Percentiles rank a stretch among this genome's conserved stretches.
These are phyloP conservation scores for Picochlorum sp. DNA, from an alignment of 139 green algal species.

Conservation along the genomic window DNA sequence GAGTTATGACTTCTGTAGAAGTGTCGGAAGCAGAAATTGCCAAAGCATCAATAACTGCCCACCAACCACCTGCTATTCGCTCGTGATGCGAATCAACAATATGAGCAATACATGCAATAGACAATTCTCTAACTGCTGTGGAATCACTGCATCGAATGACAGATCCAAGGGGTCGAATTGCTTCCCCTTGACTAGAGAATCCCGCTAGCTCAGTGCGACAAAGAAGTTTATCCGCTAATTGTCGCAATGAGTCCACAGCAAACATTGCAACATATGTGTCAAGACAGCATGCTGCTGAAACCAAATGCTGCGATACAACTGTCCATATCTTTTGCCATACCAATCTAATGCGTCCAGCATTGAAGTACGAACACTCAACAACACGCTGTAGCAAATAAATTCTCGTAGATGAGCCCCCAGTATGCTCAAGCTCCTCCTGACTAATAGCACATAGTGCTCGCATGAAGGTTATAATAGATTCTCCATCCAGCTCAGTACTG, in stretches of 20 bases:
- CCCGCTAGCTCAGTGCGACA: conserved; percentile 92
- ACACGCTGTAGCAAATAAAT: conserved; percentile 26
- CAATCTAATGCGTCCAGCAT: conserved; percentile 74
- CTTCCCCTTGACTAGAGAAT: conserved; percentile 90
- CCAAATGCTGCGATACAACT: conserved; percentile 52
- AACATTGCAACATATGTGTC: conserved; percentile 79
- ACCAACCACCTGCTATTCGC: conserved; percentile 95
- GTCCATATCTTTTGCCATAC: conserved; percentile 94
- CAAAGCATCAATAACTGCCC: conserved; percentile 57
- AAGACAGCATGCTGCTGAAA: conserved; percentile 79
- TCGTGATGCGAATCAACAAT: conserved; percentile 73
- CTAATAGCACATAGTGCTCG: conserved; percentile 72
- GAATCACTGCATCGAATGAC: conserved; percentile 80
- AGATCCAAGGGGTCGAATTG: conserved; percentile 92
- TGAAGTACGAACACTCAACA: conserved; percentile 52
- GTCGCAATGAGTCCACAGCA: conserved; percentile 76
- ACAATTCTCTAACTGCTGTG: conserved; percentile 90
- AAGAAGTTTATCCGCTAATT: conserved; percentile 82
- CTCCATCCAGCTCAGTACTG: conserved; percentile 61
- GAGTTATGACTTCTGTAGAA: conserved; percentile 34
- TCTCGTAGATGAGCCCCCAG: background rate
- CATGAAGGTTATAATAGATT: conserved; percentile 92
- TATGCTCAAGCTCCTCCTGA: conserved; percentile 66
- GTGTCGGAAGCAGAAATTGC: conserved; percentile 36
- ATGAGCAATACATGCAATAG: conserved; percentile 82